Evolutionary conservation across 208 protist species (phyloP), one percentile per base, ranked within the genome.

Genomic region (Leishmania lainsoni): DNA sequence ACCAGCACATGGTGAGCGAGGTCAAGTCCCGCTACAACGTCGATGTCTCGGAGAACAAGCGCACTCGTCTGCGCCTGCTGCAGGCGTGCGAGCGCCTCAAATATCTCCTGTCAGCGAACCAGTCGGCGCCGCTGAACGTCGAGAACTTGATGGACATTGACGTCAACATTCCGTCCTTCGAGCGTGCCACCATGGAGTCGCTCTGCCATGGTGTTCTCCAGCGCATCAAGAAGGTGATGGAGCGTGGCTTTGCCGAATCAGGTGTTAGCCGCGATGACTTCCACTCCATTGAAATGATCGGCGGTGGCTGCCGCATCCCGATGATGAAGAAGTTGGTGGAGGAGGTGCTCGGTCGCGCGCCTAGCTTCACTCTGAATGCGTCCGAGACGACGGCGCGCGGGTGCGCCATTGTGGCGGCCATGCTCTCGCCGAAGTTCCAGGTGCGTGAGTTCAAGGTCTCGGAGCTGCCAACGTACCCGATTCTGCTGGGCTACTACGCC

Each of bases 81-180:
- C 89, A 92, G 84, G 92, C 85, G 35, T 97, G 93, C 79, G 94
- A 98, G 83, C 89, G 91, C 39, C 83, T 98, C n/a, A 98, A 96
- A 86, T 97, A 96, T 83, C 91, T 96, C 51, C 90, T 98, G 42
- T 98, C 95, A 59, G 95, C 92, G 61, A 98, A 98, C 89, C 81
- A 90, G 61, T 79, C 79, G 22, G 93, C 94, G 29, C 92, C 90
- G 48, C 83, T 98, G 35, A 94, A 97, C 79, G 86, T 98, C 20
- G 95, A 98, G 87, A 97, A 96, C 83, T 70, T 98, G 42, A 97
- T 97, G 93, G 96, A 98, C 75, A 91, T 94, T n/a, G 95, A 98
- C 85, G 81, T 98, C 49, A 94, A 87, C 79, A 96, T 98, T 63
- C 87, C 92, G 16, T 81, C 79, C 77, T 96, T 97, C 69, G 89